Evolutionary conservation across 1,284 basidiomycete species (phyloP).

Genomic region (Lentinula novae-zelandiae): DNA sequence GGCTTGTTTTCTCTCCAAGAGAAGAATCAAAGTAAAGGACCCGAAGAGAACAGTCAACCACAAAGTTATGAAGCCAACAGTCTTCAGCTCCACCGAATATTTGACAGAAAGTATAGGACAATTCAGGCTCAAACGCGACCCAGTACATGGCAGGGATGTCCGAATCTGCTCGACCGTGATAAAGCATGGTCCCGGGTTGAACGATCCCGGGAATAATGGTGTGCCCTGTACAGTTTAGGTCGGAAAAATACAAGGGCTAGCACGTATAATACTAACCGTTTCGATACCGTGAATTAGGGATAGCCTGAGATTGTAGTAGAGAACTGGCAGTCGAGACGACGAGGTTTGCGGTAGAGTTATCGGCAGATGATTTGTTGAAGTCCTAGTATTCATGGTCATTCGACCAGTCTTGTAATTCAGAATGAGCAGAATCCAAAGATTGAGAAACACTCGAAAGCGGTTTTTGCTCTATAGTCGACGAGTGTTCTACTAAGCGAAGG

Average conservation of each 20-base stretch:
- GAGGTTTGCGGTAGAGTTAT: slow-evolving; percentile 25
- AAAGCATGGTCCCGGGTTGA: slow-evolving; percentile 38
- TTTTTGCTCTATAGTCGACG: background rate
- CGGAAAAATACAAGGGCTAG: too few relatives aligned
- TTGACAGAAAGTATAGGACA: slow-evolving; percentile 33
- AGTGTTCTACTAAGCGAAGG: background rate
- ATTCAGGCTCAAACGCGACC: slow-evolving; percentile 39
- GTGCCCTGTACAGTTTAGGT: slow-evolving; percentile 29
- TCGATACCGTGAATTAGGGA: slow-evolving; percentile 39
- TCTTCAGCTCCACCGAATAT: background rate
- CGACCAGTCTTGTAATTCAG: too few relatives aligned
- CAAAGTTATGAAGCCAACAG: slow-evolving; percentile 36
- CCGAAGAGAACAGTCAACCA: slow-evolving; percentile 31
- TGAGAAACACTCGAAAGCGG: background rate
- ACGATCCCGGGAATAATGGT: slow-evolving; percentile 38
- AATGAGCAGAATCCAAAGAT: background rate
- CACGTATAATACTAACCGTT: slow-evolving; percentile 27
- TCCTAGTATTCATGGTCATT: slow-evolving; percentile 3
- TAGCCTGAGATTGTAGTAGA: slow-evolving; percentile 38
- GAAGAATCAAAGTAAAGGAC: slow-evolving; percentile 46
- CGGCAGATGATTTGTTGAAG: slow-evolving; percentile 3
- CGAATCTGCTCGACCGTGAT: slow-evolving; percentile 28
- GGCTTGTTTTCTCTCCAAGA: too few relatives aligned
- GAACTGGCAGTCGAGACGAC: slow-evolving; percentile 30
- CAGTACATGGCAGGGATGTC: slow-evolving; percentile 35